phyloP scores from a whole-genome alignment of 768 basidiomycete species.

The Leccinum truebloodii region DNA sequence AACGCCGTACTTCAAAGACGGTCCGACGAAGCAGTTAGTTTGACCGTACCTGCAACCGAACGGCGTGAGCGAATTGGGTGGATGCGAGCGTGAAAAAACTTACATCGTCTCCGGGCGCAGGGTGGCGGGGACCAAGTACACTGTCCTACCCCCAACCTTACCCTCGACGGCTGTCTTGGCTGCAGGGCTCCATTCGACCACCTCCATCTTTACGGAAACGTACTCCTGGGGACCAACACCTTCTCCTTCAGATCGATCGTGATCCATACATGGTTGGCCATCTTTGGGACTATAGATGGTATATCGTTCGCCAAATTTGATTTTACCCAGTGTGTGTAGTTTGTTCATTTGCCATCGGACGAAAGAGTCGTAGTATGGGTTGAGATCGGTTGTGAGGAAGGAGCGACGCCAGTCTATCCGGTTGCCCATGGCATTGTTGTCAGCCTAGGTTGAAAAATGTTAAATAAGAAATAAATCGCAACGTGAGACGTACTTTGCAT shows the following conservation, averaged over 20 bases:
- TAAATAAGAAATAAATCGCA: background rate
- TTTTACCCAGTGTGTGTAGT: constrained; percentile 80
- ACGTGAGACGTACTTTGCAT: constrained; percentile 59
- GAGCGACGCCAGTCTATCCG: constrained; percentile 96
- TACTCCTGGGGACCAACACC: constrained; percentile 95
- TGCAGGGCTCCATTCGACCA: constrained; percentile 76
- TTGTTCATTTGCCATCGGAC: constrained; percentile 99
- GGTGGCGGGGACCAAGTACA: constrained; percentile 94
- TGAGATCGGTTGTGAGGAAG: constrained; percentile 92
- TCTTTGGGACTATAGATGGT: constrained; percentile 99
- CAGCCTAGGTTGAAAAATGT: constrained; percentile 40
- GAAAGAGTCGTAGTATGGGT: constrained; percentile 97
- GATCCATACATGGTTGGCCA: constrained; percentile 99
- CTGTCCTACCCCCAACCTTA: constrained; percentile 75
- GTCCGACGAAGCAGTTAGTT: constrained; percentile 96
- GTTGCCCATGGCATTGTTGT: constrained; percentile 87
- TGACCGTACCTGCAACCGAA: constrained; percentile 79
- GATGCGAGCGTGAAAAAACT: constrained; percentile 25
- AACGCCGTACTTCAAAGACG: constrained; percentile 87
- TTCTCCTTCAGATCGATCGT: constrained; percentile 95
- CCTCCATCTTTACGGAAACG: constrained; percentile 92
- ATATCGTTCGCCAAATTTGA: constrained; percentile 98
- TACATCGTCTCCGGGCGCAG: constrained; percentile 96
- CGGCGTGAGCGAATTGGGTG: background rate
- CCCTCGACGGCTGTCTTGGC: constrained; percentile 64